Evolutionary conservation across 1,284 basidiomycete genomes (phyloP).

Genomic region (Tremellales sp.): DNA sequence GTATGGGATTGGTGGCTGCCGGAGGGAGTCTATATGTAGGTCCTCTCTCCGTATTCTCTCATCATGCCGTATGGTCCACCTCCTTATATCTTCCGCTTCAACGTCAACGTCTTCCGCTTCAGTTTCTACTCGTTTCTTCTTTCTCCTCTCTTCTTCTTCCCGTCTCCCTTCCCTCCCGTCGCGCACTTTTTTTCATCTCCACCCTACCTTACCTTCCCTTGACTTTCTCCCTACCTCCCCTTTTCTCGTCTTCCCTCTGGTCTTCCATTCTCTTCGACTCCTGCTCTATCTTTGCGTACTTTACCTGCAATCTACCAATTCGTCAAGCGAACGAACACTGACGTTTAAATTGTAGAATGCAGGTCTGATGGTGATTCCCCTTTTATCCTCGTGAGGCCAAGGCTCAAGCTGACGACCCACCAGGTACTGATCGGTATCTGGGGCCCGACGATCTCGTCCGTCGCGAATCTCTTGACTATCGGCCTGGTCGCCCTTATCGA

Average conservation of each 20-base stretch:
- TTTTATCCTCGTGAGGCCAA: neutral
- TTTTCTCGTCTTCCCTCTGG: too few relatives aligned
- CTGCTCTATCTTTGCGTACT: neutral
- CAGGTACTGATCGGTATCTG: constrained; percentile 44
- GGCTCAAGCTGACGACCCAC: constrained; percentile 1
- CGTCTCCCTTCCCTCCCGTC: too few relatives aligned
- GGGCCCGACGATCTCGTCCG: constrained; percentile 46
- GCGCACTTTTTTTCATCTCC: too few relatives aligned
- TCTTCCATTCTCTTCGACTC: neutral
- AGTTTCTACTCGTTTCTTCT: too few relatives aligned
- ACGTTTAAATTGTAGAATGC: constrained; percentile 33
- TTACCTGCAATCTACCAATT: neutral
- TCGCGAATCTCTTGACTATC: constrained; percentile 48
- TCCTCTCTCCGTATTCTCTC: neutral
- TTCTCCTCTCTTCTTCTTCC: too few relatives aligned
- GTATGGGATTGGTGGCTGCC: constrained; percentile 31
- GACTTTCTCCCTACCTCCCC: too few relatives aligned
- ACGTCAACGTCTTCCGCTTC: too few relatives aligned
- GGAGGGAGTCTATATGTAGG: constrained; percentile 45
- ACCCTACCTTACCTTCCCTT: too few relatives aligned
- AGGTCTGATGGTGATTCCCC: constrained; percentile 38
- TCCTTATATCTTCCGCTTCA: too few relatives aligned
- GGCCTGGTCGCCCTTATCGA: constrained; percentile 46
- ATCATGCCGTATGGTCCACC: neutral
- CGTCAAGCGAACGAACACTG: neutral